phyloP scores from a whole-genome alignment of 1,284 basidiomycete genomes.

The Cutaneotrichosporon sp. region DNA sequence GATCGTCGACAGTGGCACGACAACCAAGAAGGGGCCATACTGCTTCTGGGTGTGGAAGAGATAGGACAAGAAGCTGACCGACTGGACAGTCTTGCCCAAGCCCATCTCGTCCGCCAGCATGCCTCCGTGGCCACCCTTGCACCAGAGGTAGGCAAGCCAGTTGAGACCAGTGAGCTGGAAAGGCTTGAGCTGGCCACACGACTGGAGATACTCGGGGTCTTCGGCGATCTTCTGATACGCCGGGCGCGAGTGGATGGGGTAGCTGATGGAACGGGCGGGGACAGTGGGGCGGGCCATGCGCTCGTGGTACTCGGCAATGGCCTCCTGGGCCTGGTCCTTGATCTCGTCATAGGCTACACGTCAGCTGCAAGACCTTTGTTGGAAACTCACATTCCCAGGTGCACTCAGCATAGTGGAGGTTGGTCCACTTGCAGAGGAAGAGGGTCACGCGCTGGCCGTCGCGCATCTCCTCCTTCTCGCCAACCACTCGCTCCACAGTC shows the following conservation, averaged over 20 bases:
- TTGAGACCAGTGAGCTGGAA: conserved; percentile 98
- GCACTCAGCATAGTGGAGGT: conserved; percentile 89
- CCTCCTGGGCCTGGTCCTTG: conserved; percentile 60
- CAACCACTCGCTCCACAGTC: conserved; percentile 87
- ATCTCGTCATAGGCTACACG: conserved; percentile 66
- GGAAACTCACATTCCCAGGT: conserved; percentile 81
- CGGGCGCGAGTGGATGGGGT: conserved; percentile 72
- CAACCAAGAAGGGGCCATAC: conserved; percentile 96
- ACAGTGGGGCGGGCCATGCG: conserved; percentile 79
- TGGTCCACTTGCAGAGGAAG: conserved; percentile 97
- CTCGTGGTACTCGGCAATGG: conserved; percentile 77
- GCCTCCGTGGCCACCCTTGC: conserved; percentile 83
- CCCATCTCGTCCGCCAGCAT: conserved; percentile 99
- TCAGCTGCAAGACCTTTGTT: not conserved
- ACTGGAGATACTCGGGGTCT: conserved; percentile 86
- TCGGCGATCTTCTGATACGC: conserved; percentile 81
- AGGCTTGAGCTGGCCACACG: conserved; percentile 88
- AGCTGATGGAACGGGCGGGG: conserved; percentile 79
- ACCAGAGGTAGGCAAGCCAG: conserved; percentile 97
- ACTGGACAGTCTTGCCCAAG: conserved; percentile 97
- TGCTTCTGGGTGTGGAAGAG: conserved; percentile 92
- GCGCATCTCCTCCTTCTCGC: conserved; percentile 68
- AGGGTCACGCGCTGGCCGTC: conserved; percentile 64
- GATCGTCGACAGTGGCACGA: conserved; percentile 96
- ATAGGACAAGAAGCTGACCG: conserved; percentile 92